Evolutionary conservation across 1,284 basidiomycete species (phyloP), one percentile per base, ranked within the genome.

Genomic region (Microbotryum scabiosae): DNA sequence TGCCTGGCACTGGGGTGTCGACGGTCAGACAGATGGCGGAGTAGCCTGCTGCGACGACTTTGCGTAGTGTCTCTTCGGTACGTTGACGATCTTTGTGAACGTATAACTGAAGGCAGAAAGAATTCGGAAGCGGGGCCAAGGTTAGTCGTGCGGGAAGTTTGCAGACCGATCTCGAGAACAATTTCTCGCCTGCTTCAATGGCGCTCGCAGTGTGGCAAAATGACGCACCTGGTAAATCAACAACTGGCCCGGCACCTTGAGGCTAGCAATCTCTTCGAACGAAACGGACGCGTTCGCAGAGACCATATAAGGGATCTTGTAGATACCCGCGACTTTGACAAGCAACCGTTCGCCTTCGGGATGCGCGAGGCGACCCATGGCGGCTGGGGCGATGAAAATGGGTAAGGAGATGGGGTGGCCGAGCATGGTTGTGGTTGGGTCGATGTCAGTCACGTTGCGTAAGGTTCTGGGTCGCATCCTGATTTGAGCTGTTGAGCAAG

Each of bases 1-100:
- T 91, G 16, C 90, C 87, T 8, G 88, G 82, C 9, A 89, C 84
- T 5, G 89, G 80, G 5, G 90, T 90, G 76, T 96, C 92, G 4
- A 93, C 91, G 0, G 92, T 96, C 50, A 96, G 77, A 75, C 90
- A 89, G 57, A 97, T 87, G 1, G 89, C 90, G 57, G 85, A 88
- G 75, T 86, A 89, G 0, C 87, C 87, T 12, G 86, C 76, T 21
- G 74, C 71, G 67, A 88, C 85, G 25, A 90, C 81, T 63, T 88
- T 84, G 48, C 79, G 79, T 41, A 96, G 80, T 44, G 88, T 84
- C 64, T 83, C 80, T 69, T 84, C 83, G 2, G 90, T 88, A 28
- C 82, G 78, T 5, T 76, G 72, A 54, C 89, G 82, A 71, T 90
- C 82, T 52, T 78, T 78, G 75, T 91, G 85, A 73, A 94, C 90